Percentiles rank a stretch among this genome's conserved stretches.
Evolutionary conservation across 2,329 filamentous ascomycete species (phyloP).

Genomic region (Zasmidium angulare): DNA sequence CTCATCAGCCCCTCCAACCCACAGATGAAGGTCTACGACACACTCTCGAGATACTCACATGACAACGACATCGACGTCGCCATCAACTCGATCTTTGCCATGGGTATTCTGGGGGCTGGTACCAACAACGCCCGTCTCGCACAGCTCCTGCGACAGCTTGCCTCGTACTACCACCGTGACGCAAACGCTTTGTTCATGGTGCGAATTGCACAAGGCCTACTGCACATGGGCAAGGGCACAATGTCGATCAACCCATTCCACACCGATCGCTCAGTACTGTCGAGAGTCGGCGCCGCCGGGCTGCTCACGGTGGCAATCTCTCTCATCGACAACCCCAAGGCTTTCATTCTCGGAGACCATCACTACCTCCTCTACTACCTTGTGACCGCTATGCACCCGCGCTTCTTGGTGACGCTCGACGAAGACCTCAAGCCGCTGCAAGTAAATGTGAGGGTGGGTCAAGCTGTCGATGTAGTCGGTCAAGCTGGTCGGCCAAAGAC

Average conservation of each 20-base stretch:
- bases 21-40: slow-evolving; percentile 99
- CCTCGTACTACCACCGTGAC: slow-evolving; percentile 97
- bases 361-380: slow-evolving; percentile 98
- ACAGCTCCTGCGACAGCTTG: slow-evolving; percentile 88
- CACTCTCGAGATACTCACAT: slow-evolving; percentile 93
- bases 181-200: slow-evolving; percentile 98
- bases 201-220: slow-evolving; percentile 90
- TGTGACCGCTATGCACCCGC: slow-evolving; percentile 92
- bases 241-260: slow-evolving; percentile 98
- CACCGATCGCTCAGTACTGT: slow-evolving; percentile 93
- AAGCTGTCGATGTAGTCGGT: slow-evolving; percentile 96
- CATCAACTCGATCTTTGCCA: slow-evolving; percentile 97
- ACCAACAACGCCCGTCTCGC: slow-evolving; percentile 97
- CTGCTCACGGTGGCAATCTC: slow-evolving; percentile 87
- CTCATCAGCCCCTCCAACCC: slow-evolving; percentile 96
- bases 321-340: slow-evolving; percentile 86
- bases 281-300: slow-evolving; percentile 84
- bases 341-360: slow-evolving; percentile 68
- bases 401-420: slow-evolving; percentile 93
- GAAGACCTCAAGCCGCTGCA: slow-evolving; percentile 91
- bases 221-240: slow-evolving; percentile 99
- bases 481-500: slow-evolving; percentile 97
- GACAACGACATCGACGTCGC: slow-evolving; percentile 98
- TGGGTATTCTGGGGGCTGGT: slow-evolving; percentile 93
- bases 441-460: slow-evolving; percentile 94